Evolutionary conservation across 371 early-diverging fungal species (phyloP), one percentile per base, ranked within the genome.

Genomic region (Capillidium heterosporum): DNA sequence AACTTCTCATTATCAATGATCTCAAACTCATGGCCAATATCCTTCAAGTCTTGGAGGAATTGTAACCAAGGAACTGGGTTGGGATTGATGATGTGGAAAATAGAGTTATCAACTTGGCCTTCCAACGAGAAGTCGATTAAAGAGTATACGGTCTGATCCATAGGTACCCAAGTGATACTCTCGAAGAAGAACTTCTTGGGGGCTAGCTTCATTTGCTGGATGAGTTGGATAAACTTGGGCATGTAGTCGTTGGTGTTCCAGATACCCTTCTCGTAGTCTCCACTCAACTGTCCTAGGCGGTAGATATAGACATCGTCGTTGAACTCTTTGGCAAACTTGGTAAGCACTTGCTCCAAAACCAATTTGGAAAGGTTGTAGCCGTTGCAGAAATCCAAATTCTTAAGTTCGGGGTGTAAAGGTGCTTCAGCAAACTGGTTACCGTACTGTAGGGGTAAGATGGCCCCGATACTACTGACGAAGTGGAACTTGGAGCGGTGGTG

Each of bases 161-260:
- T 47, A 15, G 57, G 57, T 21, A 48, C 46, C 57, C 57, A 57
- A 26, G 31, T 49, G 7, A 57, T 19, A 8, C 13, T 11, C 17
- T 28, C 17, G 35, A 35, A 35, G 13, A 27, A 24, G 10, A 55
- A 39, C 23, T 42, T 28, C 5, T 39, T 26, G 13, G 55, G 55
- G 10, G 28, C 26, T 7, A 55, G 19, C 5, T 42, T 28, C 19
- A 42, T 42, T 27, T 27, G 26, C 27, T 55, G 41, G 21, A 39
- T 28, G 2, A 17, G 23, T 39, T 48, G 21, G 17, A 57, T 48
- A 27, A 57, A 39, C 8, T 69, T 42, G 1, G 71, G 68, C 29
- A 61, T 69, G 17, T 69, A 68, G 23, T 74, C 74, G 4, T 56
- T 58, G 1, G 55, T 59, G 24, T 74, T 74, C 74, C 74, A 74